Percentiles rank a stretch among this genome's conserved stretches.
These are phyloP conservation scores for Didymella sp. DNA, from an alignment of 2,329 filamentous ascomycete species.

Conservation along the genomic window DNA sequence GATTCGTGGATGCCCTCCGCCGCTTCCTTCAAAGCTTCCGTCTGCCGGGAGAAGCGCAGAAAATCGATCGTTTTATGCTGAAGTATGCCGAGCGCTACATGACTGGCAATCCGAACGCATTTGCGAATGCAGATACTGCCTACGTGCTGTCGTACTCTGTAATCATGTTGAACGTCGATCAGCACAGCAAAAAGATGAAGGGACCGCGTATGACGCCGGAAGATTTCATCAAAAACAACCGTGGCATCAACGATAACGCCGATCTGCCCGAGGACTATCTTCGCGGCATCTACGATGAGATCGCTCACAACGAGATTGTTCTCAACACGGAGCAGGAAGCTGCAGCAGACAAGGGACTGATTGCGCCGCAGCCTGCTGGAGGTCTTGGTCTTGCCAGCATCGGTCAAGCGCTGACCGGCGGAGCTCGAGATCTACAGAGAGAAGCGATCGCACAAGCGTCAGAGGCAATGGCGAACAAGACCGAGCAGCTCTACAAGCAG, in stretches of 20 bases:
- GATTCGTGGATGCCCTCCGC: slow-evolving; percentile 90
- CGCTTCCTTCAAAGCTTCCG: slow-evolving; percentile 95
- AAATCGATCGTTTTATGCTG: slow-evolving; percentile 99
- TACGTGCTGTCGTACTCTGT: slow-evolving; percentile 97
- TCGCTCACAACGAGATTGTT: slow-evolving; percentile 89
- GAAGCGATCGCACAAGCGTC: slow-evolving; percentile 96
- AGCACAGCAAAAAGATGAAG: slow-evolving; percentile 87
- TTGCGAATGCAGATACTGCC: slow-evolving; percentile 96
- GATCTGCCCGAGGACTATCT: slow-evolving; percentile 95
- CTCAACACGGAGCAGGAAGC: slow-evolving; percentile 89
- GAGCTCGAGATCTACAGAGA: slow-evolving; percentile 86
- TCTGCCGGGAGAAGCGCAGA: slow-evolving; percentile 93
- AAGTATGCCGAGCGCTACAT: slow-evolving; percentile 98
- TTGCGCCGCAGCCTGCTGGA: slow-evolving; percentile 61
- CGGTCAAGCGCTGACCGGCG: slow-evolving; percentile 88
- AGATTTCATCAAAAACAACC: slow-evolving; percentile 99
- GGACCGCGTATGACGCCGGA: slow-evolving; percentile 88
- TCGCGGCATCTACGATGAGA: slow-evolving; percentile 88
- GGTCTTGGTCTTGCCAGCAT: slow-evolving; percentile 78
- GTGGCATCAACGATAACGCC: slow-evolving; percentile 95
- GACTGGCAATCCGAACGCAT: slow-evolving; percentile 92
- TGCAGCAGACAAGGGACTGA: slow-evolving; percentile 77
- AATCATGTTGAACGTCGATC: slow-evolving; percentile 94
- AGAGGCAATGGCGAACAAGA: slow-evolving; percentile 86
- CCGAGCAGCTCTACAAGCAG: slow-evolving; percentile 89